phyloP scores from a whole-genome alignment of 2,329 filamentous ascomycete species.

The Knufia fluminis region DNA sequence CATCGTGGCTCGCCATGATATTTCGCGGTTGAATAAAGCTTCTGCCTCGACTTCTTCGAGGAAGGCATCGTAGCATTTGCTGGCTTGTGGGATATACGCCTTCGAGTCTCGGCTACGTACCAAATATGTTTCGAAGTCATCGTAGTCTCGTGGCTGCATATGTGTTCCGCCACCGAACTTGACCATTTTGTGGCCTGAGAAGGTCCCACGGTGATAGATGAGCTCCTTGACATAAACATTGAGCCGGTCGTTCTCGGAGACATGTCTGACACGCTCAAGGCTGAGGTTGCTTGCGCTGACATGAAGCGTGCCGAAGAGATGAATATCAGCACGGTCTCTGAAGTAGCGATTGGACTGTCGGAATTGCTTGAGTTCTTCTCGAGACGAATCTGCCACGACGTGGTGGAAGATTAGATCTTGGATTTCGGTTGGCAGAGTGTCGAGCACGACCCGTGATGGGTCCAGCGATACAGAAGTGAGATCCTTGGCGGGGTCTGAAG shows the following conservation, averaged over 20 bases:
- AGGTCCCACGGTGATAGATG: slow-evolving; percentile 8
- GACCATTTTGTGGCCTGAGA: slow-evolving; percentile 5
- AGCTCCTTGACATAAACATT: slow-evolving; percentile 1
- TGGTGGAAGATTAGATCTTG: slow-evolving; percentile 6
- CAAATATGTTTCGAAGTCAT: slow-evolving; percentile 4
- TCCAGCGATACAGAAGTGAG: background rate
- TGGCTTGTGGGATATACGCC: background rate
- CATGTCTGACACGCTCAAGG: background rate
- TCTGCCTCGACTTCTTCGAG: slow-evolving; percentile 5
- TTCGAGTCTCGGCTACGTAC: background rate
- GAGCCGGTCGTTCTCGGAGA: slow-evolving; percentile 1
- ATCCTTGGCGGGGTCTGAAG: background rate
- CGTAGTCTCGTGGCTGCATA: slow-evolving; percentile 6
- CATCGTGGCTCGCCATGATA: background rate
- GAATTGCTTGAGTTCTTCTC: slow-evolving; percentile 2
- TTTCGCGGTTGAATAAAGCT: slow-evolving; percentile 1
- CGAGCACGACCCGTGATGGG: background rate
- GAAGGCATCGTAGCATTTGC: slow-evolving; percentile 7
- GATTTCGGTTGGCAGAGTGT: slow-evolving; percentile 3
- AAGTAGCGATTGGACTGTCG: slow-evolving; percentile 7
- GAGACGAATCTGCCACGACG: slow-evolving; percentile 3
- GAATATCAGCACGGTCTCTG: slow-evolving; percentile 5
- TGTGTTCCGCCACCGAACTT: background rate
- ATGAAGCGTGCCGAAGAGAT: slow-evolving; percentile 6
- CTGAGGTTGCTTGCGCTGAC: slow-evolving; percentile 5